A percentile compares a stretch with the other conserved stretches of the same genome.
These are phyloP conservation scores for slime mould (Dictyostelium discoideum) DNA, from an alignment of 78 protist species.

Conservation along the genomic window DNA sequence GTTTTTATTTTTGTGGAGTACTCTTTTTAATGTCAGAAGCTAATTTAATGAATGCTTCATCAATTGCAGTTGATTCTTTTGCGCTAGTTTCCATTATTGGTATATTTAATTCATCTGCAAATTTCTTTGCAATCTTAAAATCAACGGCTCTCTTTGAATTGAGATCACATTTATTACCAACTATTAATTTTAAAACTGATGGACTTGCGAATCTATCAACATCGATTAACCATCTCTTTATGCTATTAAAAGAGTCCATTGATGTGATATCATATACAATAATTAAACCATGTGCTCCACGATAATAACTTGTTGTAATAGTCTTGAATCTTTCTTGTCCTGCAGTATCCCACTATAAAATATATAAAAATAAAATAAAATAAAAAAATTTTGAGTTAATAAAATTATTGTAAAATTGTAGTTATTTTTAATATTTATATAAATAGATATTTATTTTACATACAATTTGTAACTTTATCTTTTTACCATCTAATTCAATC, in stretches of 20 bases:
- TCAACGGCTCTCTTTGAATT: slow-evolving; percentile 65
- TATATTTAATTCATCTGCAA: slow-evolving; percentile 74
- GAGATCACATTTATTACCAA: slow-evolving; percentile 80
- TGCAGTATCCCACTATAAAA: slow-evolving; percentile 84
- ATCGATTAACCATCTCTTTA: slow-evolving; percentile 82
- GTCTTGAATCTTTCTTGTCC: slow-evolving; percentile 91
- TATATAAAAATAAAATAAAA: neutral
- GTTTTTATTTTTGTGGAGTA: neutral
- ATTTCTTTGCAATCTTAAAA: slow-evolving; percentile 73
- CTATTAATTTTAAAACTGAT: slow-evolving; percentile 62
- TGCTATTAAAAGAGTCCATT: slow-evolving; percentile 70
- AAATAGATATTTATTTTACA: too few species aligned
- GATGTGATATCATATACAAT: slow-evolving; percentile 76
- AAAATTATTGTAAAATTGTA: neutral
- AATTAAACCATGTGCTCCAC: slow-evolving; percentile 92
- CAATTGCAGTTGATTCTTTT: slow-evolving; percentile 74
- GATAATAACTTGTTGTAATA: slow-evolving; percentile 86
- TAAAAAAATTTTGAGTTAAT: neutral
- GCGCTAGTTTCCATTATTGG: slow-evolving; percentile 80
- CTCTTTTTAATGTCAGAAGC: slow-evolving; percentile 73
- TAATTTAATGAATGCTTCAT: slow-evolving; percentile 62
- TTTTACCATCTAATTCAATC: slow-evolving; percentile 92
- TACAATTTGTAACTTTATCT: slow-evolving; percentile 89
- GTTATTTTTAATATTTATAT: too few species aligned
- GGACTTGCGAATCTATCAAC: slow-evolving; percentile 78